phyloP scores from a whole-genome alignment of 192 early-diverging fungal genomes.

The Backusella psychrophila region DNA sequence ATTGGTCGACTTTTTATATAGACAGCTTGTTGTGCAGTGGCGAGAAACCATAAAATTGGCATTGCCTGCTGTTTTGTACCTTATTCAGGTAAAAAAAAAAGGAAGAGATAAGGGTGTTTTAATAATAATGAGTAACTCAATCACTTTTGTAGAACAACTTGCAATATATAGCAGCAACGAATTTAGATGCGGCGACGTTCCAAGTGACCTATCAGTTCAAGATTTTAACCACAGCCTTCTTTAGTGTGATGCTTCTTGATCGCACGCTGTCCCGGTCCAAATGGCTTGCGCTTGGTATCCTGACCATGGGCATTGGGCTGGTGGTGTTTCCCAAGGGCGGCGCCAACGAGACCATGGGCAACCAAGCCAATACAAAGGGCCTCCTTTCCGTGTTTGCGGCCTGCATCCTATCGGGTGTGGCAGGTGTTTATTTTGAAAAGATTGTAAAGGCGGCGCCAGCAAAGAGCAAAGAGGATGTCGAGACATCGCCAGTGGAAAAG shows the following conservation, averaged over 20 bases:
- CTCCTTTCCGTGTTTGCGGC: conserved; percentile 76
- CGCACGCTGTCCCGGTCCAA: conserved; percentile 62
- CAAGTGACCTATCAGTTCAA: conserved; percentile 98
- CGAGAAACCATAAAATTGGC: conserved; percentile 63
- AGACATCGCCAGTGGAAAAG: not conserved
- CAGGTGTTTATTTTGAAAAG: conserved; percentile 98
- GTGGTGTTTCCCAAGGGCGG: conserved; percentile 68
- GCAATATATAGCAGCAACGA: conserved; percentile 86
- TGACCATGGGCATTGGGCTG: conserved; percentile 84
- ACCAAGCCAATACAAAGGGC: conserved; percentile 59
- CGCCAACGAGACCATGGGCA: conserved; percentile 22
- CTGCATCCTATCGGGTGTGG: conserved; percentile 86
- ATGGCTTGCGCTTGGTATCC: conserved; percentile 78
- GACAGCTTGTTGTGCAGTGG: conserved; percentile 65
- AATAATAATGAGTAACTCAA: too few relatives aligned
- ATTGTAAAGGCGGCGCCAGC: conserved; percentile 67
- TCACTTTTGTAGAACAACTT: conserved; percentile 82
- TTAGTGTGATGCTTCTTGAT: conserved; percentile 77
- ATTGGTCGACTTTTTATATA: conserved; percentile 33
- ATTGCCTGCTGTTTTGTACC: conserved; percentile 89
- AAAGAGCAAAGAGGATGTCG: not conserved
- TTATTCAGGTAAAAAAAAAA: conserved; percentile 62
- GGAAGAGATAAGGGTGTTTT: too few relatives aligned
- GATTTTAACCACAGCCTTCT: conserved; percentile 93
- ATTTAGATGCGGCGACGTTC: conserved; percentile 92